Conservation (phyloP, 805 yeast genomes). For the Candida vaughaniae region DNA sequence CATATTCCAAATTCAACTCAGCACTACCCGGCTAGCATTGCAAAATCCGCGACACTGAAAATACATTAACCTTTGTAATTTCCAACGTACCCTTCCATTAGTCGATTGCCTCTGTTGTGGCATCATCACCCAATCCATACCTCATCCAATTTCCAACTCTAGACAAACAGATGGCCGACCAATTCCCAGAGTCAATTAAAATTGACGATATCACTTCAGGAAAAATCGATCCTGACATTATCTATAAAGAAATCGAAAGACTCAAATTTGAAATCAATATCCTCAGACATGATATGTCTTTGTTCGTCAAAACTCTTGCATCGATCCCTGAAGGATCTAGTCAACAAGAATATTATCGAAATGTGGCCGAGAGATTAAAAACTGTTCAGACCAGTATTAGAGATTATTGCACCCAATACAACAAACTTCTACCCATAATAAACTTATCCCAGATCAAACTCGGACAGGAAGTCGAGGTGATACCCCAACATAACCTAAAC, state of each 20-base stretch:
- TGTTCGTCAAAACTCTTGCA: constrained; percentile 37
- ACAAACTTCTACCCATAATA: constrained; percentile 48
- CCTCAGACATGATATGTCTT: constrained; percentile 40
- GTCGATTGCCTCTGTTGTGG: too few species aligned
- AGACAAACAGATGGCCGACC: constrained; percentile 5
- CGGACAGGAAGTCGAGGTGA: constrained; percentile 50
- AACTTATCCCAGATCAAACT: constrained; percentile 49
- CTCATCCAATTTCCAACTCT: too few species aligned
- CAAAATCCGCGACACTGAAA: too few species aligned
- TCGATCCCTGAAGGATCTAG: constrained; percentile 28
- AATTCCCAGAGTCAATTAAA: constrained; percentile 33
- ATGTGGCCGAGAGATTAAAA: constrained; percentile 35
- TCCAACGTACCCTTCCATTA: too few species aligned
- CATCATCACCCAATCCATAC: too few species aligned
- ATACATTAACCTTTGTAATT: too few species aligned
- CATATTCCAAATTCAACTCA: too few species aligned
- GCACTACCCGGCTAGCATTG: too few species aligned
- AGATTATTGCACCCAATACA: constrained; percentile 44
- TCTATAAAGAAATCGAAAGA: constrained; percentile 45
- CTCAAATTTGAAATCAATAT: constrained; percentile 42
- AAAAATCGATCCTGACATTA: constrained; percentile 34
- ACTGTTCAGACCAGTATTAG: constrained; percentile 39
- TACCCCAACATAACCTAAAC: constrained; percentile 18
- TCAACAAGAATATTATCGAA: constrained; percentile 39
- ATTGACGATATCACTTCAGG: constrained; percentile 47